Evolutionary conservation across 129 eudicot genomes (phyloP), one percentile per base, ranked within the genome.

Genomic region (Glebionis coronaria): DNA sequence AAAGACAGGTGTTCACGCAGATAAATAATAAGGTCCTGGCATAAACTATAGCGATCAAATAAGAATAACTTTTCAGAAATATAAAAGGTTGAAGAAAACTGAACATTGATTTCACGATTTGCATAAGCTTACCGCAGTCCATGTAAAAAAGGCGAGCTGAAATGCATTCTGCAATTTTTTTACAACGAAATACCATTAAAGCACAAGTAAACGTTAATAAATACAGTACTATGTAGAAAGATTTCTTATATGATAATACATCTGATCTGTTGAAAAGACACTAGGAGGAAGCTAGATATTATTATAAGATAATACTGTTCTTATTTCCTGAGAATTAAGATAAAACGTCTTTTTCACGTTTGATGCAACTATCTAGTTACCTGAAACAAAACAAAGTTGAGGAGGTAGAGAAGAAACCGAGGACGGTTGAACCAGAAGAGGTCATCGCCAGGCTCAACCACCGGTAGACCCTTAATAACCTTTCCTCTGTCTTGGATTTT

Each of bases 351-450:
- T 35, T 0, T 35, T 35, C 2, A 5, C 42, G 9, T 35, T 35
- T 35, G 9, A 35, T 35, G 42, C 42, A 35, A 35, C 4, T 28
- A 57, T 11, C 27, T 50, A 40, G 31, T 25, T 68, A 86, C 93
- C 80, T 77, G 84, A 83, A 82, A 88, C 28, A 88, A 79, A 12
- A 86, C 88, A 63, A 83, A 82, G 63, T 83, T 82, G 44, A 88
- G 80, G 55, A 88, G 81, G 35, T 74, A 78, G 16, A 85, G 87
- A 61, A 85, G 78, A 52, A 88, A 68, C 9, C 76, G 82, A 0
- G 96, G 96, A 20, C 87, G 86, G 65, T 77, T 80, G 79, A 88
- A 88, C 96, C 96, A 88, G 42, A 88, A 88, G 55, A 82, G 83
- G 20, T 81, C 71, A 60, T 88, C 96, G 4, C 83, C 73, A 0